phyloP scores from a whole-genome alignment of 2,329 filamentous ascomycete species.

The Aspergillus japonicus region DNA sequence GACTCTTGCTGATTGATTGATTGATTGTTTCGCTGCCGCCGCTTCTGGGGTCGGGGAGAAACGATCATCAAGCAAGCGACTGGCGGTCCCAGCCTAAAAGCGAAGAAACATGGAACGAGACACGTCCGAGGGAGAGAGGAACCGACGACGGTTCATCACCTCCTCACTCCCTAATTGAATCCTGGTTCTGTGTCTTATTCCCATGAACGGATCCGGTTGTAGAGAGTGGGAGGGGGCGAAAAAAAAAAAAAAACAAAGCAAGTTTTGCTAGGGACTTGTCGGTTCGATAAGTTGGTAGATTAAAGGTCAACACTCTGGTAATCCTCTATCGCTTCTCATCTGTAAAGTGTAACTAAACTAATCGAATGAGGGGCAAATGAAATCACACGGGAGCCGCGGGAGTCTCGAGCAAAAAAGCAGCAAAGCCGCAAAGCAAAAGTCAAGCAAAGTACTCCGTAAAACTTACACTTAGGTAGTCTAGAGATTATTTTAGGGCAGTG shows the following conservation, averaged over 20 bases:
- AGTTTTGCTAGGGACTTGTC: background rate
- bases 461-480: background rate
- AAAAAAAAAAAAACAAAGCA: background rate
- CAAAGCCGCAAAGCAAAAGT: too few species aligned
- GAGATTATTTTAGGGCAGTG: slow-evolving; percentile 6
- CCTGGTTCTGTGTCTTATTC: background rate
- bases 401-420: background rate
- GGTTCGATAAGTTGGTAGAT: background rate
- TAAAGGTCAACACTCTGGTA: background rate
- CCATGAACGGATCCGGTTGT: too few species aligned
- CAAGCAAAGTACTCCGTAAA: background rate
- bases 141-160: background rate
- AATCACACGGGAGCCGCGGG: slow-evolving; percentile 6
- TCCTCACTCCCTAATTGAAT: background rate
- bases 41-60: background rate
- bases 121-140: background rate
- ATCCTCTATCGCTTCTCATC: background rate
- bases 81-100: background rate
- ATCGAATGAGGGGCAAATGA: slow-evolving; percentile 1
- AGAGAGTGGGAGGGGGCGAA: background rate
- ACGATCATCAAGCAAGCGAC: background rate
- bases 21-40: background rate
- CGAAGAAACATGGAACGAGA: background rate
- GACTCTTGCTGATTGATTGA: background rate
- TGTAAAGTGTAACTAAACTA: slow-evolving; percentile 2